phyloP scores from a whole-genome alignment of 2,329 filamentous ascomycete species.

The Sporothrix phasma region DNA sequence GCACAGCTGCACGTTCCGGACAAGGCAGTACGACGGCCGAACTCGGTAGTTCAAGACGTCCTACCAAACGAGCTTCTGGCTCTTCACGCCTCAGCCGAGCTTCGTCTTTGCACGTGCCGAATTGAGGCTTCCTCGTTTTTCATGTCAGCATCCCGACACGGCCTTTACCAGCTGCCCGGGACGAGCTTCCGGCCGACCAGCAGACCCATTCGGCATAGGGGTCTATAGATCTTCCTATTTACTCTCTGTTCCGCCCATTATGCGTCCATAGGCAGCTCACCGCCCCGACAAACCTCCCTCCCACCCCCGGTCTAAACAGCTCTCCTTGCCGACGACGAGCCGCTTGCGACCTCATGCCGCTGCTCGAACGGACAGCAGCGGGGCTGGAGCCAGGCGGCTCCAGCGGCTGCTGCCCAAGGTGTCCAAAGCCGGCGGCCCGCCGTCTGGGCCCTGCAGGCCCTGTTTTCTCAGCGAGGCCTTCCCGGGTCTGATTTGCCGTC shows the following conservation, averaged over 20 bases:
- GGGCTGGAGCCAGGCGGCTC: constrained; percentile 46
- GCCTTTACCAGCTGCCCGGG: not conserved
- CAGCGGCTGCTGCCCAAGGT: constrained; percentile 39
- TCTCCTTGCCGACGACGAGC: not conserved
- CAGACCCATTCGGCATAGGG: no score
- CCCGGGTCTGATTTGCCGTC: constrained; percentile 38
- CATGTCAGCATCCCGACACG: not conserved
- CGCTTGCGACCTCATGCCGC: constrained; percentile 28
- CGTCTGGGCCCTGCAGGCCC: constrained; percentile 35
- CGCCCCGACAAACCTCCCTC: not conserved
- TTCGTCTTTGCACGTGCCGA: not conserved
- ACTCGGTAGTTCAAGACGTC: not conserved
- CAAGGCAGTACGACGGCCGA: not conserved
- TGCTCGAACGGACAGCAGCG: constrained; percentile 50
- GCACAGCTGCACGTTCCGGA: not conserved
- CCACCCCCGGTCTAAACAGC: not conserved
- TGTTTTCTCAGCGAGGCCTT: constrained; percentile 47
- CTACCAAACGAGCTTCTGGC: no score
- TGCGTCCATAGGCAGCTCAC: not conserved
- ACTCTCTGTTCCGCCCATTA: not conserved
- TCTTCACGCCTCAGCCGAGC: no score
- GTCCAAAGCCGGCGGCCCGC: constrained; percentile 29
- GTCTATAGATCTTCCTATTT: no score
- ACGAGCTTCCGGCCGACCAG: not conserved
- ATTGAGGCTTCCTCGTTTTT: not conserved